Conservation (phyloP, 1,284 basidiomycete species). For the Rhodotorula sp. region DNA sequence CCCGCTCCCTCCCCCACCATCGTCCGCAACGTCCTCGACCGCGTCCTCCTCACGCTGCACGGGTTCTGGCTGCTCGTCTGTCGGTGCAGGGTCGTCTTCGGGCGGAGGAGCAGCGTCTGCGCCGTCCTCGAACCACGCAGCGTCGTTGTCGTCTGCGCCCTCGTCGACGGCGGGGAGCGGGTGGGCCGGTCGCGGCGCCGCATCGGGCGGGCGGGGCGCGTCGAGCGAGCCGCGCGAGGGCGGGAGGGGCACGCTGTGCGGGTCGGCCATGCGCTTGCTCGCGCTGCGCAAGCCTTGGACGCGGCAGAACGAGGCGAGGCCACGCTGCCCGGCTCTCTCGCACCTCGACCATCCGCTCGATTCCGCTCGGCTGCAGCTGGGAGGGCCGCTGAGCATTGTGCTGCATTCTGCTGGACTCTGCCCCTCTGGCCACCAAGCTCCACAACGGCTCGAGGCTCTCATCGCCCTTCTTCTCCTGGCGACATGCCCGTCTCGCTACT, state of each 20-base stretch:
- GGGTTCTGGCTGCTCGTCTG: neutral
- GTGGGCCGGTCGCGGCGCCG: neutral
- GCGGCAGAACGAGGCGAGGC: no score
- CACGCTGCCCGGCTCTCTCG: no score
- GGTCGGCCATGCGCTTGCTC: constrained; percentile 19
- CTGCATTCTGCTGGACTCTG: no score
- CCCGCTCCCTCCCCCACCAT: neutral
- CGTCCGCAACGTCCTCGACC: constrained; percentile 1
- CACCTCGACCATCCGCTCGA: no score
- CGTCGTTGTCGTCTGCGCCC: constrained; percentile 4
- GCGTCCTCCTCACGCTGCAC: neutral
- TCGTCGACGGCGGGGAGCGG: constrained; percentile 8
- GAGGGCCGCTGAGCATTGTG: no score
- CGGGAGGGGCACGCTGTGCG: constrained; percentile 28
- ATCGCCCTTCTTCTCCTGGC: no score
- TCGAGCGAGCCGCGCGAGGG: constrained; percentile 34
- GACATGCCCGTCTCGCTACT: no score
- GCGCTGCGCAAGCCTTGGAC: neutral
- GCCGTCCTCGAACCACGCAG: neutral
- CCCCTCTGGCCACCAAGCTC: no score
- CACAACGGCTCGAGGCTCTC: no score
- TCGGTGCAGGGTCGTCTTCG: neutral
- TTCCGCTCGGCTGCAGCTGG: no score
- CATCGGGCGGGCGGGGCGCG: neutral
- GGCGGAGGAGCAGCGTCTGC: neutral